Base-by-base conservation (phyloP, 2,329 filamentous ascomycete genomes). In the Rhynchosporium graminicola region DNA sequence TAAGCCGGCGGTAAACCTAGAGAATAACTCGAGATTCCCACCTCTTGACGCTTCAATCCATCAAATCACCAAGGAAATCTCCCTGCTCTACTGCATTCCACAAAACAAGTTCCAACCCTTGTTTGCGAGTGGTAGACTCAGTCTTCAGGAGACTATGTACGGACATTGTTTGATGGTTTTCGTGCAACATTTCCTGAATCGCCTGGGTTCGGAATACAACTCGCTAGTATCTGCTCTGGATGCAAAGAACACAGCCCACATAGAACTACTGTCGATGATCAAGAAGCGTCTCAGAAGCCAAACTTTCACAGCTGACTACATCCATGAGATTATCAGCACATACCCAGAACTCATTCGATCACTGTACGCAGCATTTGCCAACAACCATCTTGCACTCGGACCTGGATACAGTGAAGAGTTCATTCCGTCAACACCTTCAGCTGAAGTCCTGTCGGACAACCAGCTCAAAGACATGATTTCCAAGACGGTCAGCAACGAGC, bases 11-110 rank as follows among this genome's bases (percentile, higher is more conserved):
- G 75, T 81, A 54, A 83, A 83, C 67, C 77, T 83, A 47, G 82
- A 84, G 58, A 77, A 83, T 47, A 81, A 83, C 61, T 79, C 80
- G 33, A 79, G 80, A 9, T 80, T 84, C 74, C 93, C 94, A 45
- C 89, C 92, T 0, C 92, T 98, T 69, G 92, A 97, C 72, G 89
- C 94, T 70, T 95, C 94, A 2, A 97, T 99, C 69, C 91, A 97
- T 78, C 95, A 99, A 78, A 97, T 99, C 80, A 96, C 95, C 80
- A 98, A 98, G 83, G 95, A 99, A 77, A 89, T 97, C 57, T 98
- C 95, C 1, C 84, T 99, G 63, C 83, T 99, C 20, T 99, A 98
- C 85, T 99, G 95, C 76, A 90, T 99, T 69, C 95, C 95, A 13
- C 94, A 96, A 77, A 99, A 97, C 83, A 95, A 93, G 78, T 92